Conservation (phyloP, 768 basidiomycete genomes). For the Naganishia vaughanmartiniae region DNA sequence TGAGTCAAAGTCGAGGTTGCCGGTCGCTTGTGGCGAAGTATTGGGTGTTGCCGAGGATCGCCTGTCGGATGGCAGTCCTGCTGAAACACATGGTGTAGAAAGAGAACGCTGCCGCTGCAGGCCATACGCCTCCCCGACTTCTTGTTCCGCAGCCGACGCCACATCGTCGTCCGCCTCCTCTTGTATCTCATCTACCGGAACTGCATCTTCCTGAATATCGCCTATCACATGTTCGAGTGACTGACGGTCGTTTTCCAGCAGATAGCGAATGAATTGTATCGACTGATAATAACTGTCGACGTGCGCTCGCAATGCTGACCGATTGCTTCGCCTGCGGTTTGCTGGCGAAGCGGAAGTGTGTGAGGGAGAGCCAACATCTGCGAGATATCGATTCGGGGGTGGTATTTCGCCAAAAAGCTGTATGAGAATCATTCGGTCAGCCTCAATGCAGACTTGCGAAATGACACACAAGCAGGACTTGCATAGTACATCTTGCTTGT, state of each 20-base stretch:
- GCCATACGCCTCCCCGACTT: neutral
- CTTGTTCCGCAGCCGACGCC: neutral
- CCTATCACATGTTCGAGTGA: neutral
- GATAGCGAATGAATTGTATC: neutral
- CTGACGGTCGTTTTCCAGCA: slow-evolving; percentile 11
- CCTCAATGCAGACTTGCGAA: neutral
- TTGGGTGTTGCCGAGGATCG: neutral
- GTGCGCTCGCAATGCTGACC: neutral
- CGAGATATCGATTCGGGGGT: neutral
- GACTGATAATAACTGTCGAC: slow-evolving; percentile 8
- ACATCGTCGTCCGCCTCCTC: neutral
- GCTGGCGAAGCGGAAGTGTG: neutral
- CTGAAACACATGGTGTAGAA: neutral
- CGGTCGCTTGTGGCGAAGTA: neutral
- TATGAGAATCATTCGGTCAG: neutral
- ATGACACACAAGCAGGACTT: neutral
- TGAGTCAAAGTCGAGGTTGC: neutral
- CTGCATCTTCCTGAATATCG: neutral
- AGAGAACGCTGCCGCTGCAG: neutral
- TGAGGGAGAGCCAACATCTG: neutral
- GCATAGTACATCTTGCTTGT: slow-evolving; percentile 21
- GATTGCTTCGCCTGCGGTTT: neutral
- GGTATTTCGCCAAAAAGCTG: slow-evolving; percentile 11
- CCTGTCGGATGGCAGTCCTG: neutral
- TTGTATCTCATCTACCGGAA: neutral